Percentiles rank a stretch among this genome's conserved stretches.
These are phyloP conservation scores for Salix arbutifolia DNA, from an alignment of 345 rosid genomes.

Conservation along the genomic window DNA sequence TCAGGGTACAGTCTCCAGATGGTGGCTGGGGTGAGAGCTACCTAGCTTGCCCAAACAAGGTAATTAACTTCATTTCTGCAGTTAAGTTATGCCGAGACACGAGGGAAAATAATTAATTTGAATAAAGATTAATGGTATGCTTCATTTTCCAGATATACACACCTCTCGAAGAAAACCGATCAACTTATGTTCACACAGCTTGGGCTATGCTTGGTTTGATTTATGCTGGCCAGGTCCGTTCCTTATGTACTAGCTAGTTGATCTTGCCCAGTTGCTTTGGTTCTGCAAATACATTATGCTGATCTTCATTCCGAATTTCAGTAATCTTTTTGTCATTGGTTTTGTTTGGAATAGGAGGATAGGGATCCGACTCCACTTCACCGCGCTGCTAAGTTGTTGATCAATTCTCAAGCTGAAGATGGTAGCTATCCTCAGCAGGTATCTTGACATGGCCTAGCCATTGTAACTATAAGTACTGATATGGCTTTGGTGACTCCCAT, in stretches of 20 bases:
- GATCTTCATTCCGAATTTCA: too few relatives aligned
- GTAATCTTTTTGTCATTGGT: too few relatives aligned
- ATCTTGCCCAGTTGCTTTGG: background rate
- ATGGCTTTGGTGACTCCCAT: too few relatives aligned
- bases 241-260: background rate
- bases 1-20: conserved; percentile 25
- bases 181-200: conserved; percentile 53
- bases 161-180: conserved; percentile 41
- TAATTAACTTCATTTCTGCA: background rate
- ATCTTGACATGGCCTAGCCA: background rate
- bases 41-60: conserved; percentile 47
- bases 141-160: conserved; percentile 26
- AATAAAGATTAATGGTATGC: background rate
- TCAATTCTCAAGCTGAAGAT: conserved; percentile 56
- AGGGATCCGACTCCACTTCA: conserved; percentile 60
- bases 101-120: background rate
- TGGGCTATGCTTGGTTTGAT: conserved; percentile 50
- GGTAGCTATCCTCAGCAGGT: conserved; percentile 64
- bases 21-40: conserved; percentile 72
- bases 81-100: too few relatives aligned
- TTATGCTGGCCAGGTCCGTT: conserved; percentile 48
- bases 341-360: background rate
- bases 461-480: too few relatives aligned
- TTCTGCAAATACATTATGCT: background rate
- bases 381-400: conserved; percentile 57